phyloP scores from a whole-genome alignment of 2,329 filamentous ascomycete genomes.

The Juglanconis oblonga region DNA sequence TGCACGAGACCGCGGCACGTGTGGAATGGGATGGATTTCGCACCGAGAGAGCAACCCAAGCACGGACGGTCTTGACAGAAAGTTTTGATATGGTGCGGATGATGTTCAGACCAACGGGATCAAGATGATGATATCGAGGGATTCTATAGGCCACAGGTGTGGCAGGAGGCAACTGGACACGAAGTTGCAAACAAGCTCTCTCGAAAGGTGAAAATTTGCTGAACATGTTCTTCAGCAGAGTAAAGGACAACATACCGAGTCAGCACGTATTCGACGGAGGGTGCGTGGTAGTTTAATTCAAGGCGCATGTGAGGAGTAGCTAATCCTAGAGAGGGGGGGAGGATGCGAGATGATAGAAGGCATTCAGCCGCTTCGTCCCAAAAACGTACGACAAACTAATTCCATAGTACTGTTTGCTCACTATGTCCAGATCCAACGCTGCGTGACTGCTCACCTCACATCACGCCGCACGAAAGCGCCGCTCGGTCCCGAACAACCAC shows the following conservation, averaged over 20 bases:
- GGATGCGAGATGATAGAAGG: not conserved
- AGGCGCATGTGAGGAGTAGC: not conserved
- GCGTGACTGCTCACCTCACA: not conserved
- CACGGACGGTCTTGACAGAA: not conserved
- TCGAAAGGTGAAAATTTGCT: no score
- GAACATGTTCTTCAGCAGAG: no score
- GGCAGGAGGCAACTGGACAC: no score
- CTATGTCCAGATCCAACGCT: not conserved
- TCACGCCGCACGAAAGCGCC: not conserved
- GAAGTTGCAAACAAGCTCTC: no score
- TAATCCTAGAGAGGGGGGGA: no score
- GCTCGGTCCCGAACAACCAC: slow-evolving; percentile 10
- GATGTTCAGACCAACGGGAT: no score
- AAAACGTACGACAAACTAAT: not conserved
- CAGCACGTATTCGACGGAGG: no score
- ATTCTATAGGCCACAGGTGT: no score
- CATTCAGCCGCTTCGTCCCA: not conserved
- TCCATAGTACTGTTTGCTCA: not conserved
- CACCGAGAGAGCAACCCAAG: not conserved
- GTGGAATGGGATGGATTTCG: not conserved
- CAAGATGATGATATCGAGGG: no score
- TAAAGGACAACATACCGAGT: no score
- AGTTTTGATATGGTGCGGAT: not conserved
- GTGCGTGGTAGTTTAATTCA: no score
- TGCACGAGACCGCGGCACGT: not conserved